These are phyloP conservation scores for Macrocybe gigantea DNA, from an alignment of 768 basidiomycete species.

Conservation along the genomic window DNA sequence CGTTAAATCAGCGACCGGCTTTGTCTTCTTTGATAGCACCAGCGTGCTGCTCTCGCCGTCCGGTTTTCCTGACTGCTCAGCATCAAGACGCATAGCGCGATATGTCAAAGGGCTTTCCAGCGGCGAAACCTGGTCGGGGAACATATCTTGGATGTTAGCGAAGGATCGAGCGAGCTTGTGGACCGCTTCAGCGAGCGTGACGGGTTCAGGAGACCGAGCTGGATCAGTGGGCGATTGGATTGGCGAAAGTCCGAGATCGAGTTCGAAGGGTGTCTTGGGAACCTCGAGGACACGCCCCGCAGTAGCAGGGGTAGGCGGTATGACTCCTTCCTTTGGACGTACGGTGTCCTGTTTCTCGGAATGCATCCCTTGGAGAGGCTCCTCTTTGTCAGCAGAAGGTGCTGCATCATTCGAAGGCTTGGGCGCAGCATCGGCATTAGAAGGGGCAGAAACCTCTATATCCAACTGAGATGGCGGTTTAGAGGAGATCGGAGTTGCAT, in stretches of 20 bases:
- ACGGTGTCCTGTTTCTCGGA: too few species aligned
- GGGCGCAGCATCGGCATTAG: not conserved
- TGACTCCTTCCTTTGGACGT: too few species aligned
- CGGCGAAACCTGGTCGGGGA: conserved; percentile 16
- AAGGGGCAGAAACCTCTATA: not conserved
- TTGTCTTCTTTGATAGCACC: conserved; percentile 6
- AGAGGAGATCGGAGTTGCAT: not conserved
- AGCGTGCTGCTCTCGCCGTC: not conserved
- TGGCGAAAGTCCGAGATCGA: not conserved
- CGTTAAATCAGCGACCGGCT: conserved; percentile 1
- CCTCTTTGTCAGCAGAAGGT: not conserved
- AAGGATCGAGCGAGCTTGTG: conserved; percentile 13
- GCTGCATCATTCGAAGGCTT: not conserved
- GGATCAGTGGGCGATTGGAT: conserved; percentile 12
- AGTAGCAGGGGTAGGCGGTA: too few species aligned
- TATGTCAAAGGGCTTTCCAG: conserved; percentile 7
- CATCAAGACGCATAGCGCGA: conserved; percentile 7
- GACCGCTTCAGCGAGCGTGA: conserved; percentile 14
- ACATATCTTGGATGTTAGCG: conserved; percentile 16
- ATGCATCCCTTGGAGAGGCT: too few species aligned
- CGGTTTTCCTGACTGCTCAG: not conserved
- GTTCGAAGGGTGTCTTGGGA: too few species aligned
- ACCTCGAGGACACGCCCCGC: too few species aligned
- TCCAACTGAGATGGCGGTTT: not conserved
- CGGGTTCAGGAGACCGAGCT: not conserved